Evolutionary conservation across 1,139 yeast genomes (phyloP).

Genomic region (Hyphopichia fennica): DNA sequence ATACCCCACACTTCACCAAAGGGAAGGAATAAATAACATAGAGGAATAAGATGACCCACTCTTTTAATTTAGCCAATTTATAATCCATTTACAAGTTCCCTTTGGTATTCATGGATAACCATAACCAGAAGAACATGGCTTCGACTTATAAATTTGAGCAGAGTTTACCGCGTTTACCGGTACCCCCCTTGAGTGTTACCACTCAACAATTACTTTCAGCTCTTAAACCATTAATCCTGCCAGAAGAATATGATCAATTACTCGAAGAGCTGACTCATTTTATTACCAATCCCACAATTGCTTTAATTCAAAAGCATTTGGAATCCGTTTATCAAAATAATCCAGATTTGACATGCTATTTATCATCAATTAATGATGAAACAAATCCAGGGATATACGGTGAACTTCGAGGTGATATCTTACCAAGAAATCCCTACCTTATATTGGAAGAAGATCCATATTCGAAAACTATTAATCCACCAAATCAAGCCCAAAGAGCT

Average conservation of each 20-base stretch:
- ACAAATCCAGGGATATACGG: constrained; percentile 66
- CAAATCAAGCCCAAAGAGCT: constrained; percentile 66
- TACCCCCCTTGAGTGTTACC: constrained; percentile 50
- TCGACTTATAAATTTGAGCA: constrained; percentile 15
- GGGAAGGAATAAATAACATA: too few species aligned
- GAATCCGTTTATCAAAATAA: constrained; percentile 38
- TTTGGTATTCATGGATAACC: too few species aligned
- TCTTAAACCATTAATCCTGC: constrained; percentile 48
- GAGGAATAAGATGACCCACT: too few species aligned
- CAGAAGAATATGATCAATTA: constrained; percentile 42
- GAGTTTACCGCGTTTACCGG: constrained; percentile 50
- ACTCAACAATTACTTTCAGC: constrained; percentile 48
- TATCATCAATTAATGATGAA: constrained; percentile 60
- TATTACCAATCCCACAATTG: constrained; percentile 37
- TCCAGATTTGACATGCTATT: constrained; percentile 47
- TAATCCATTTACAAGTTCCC: too few species aligned
- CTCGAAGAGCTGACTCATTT: constrained; percentile 47
- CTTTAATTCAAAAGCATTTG: constrained; percentile 54
- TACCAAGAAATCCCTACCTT: constrained; percentile 75
- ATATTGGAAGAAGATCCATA: constrained; percentile 73
- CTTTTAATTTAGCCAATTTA: too few species aligned
- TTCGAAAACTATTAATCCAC: constrained; percentile 53
- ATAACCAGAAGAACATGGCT: background rate
- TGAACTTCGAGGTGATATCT: constrained; percentile 60
- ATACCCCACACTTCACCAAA: too few species aligned